Evolutionary conservation across 371 early-diverging fungal species (phyloP).

Genomic region (Mortierella sp.): DNA sequence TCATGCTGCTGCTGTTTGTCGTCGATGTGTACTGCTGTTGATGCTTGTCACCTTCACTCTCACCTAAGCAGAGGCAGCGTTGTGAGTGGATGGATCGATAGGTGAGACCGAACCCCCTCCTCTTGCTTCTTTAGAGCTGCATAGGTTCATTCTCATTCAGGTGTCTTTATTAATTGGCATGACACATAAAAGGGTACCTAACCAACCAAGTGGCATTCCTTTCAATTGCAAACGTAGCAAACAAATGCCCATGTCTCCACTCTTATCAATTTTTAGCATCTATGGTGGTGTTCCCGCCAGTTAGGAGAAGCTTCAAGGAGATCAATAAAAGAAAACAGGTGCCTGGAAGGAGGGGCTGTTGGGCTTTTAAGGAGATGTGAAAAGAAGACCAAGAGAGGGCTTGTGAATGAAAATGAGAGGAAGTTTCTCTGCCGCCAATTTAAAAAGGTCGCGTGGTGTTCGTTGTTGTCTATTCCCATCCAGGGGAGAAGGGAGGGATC

Average conservation of each 20-base stretch:
- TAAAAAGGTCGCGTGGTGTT: neutral
- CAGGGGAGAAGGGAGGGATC: neutral
- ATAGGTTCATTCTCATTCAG: neutral
- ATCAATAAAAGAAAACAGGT: neutral
- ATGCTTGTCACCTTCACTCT: neutral
- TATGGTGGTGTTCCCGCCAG: neutral
- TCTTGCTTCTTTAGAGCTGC: neutral
- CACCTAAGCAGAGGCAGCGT: neutral
- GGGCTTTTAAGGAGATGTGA: neutral
- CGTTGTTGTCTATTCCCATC: neutral
- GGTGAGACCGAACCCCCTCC: neutral
- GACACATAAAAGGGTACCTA: too few relatives aligned
- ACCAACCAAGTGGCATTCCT: too few relatives aligned
- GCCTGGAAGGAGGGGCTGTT: neutral
- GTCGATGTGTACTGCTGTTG: neutral
- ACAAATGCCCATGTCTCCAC: too few relatives aligned
- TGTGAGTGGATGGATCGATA: neutral
- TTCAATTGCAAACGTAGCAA: too few relatives aligned
- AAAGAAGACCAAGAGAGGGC: too few relatives aligned
- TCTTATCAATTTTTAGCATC: too few relatives aligned
- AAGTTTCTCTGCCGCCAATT: neutral
- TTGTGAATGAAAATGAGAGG: neutral
- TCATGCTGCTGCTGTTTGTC: neutral
- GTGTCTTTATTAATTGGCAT: too few relatives aligned
- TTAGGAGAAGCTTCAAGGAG: neutral